A percentile compares a stretch with the other conserved stretches of the same genome.
Evolutionary conservation across 192 early-diverging fungal genomes (phyloP).

Genomic region (Chytriomyces confervae): DNA sequence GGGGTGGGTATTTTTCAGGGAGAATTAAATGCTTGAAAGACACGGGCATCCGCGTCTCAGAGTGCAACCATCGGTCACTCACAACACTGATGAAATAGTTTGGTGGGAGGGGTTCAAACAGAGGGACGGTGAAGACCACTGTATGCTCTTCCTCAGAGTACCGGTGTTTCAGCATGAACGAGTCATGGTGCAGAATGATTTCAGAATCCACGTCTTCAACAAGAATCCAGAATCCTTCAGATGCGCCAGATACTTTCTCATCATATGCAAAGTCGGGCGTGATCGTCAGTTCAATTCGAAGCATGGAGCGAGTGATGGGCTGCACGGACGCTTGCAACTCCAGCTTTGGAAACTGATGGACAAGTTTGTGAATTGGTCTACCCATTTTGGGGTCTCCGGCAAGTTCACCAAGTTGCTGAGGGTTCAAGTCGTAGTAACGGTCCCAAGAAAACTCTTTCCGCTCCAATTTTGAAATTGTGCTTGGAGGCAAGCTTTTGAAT

Average conservation of each 20-base stretch:
- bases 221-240: slow-evolving; percentile 92
- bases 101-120: slow-evolving; percentile 92
- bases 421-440: slow-evolving; percentile 89
- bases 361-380: slow-evolving; percentile 83
- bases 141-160: slow-evolving; percentile 86
- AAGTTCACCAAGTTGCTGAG: slow-evolving; percentile 93
- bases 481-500: slow-evolving; percentile 76
- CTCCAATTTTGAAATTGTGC: slow-evolving; percentile 87
- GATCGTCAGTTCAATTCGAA: slow-evolving; percentile 89
- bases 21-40: slow-evolving; percentile 92
- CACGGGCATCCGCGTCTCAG: slow-evolving; percentile 88
- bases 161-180: slow-evolving; percentile 85
- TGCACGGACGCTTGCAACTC: slow-evolving; percentile 88
- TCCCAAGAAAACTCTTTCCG: slow-evolving; percentile 94
- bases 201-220: slow-evolving; percentile 96
- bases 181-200: slow-evolving; percentile 85
- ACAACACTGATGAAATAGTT: slow-evolving; percentile 94
- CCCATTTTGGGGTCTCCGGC: slow-evolving; percentile 87
- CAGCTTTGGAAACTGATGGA: slow-evolving; percentile 95
- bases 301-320: slow-evolving; percentile 88
- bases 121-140: slow-evolving; percentile 87
- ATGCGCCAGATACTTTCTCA: slow-evolving; percentile 78
- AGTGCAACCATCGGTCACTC: slow-evolving; percentile 96
- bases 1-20: slow-evolving; percentile 91
- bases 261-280: slow-evolving; percentile 94